Evolutionary conservation across 2,329 filamentous ascomycete species (phyloP), one percentile per base, ranked within the genome.

Genomic region (Alternaria burnsii): DNA sequence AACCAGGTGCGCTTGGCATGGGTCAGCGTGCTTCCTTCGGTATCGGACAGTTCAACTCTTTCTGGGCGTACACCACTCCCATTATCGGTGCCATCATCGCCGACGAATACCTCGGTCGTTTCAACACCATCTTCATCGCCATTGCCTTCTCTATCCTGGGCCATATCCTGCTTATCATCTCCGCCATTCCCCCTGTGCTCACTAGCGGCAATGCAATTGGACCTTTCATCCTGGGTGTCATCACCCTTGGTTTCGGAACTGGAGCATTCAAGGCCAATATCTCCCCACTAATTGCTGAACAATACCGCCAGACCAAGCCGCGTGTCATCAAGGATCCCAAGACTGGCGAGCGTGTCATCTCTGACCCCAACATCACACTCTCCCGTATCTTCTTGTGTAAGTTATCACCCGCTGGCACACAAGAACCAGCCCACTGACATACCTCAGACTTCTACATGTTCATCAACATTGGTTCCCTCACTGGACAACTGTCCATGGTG

Each of bases 401-500:
- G 46, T 52, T 18, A n/a, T 38, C 36, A 9, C 48, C 36, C 22
- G 10, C 12, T 52, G 24, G 3, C 5, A 28, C 40, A 16, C n/a
- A 14, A 0, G 4, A 10, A 30, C 11, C n/a, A 41, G 4, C 1
- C 3, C 7, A 52, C 50, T 52, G 41, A 52, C 36, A 9, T 20
- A 6, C 3, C 4, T 24, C 1, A 40, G 36, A 41, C 32, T 50
- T 50, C 20, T 50, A 50, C 46, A 50, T 50, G 46, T 32, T 86
- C 88, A 26, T 80, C 89, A 44, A 71, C 83, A 46, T 87, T 84
- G 44, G 88, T 89, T 76, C 84, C 90, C 58, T 82, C 81, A 71
- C 92, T 90, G 87, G 88, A 88, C 34, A 91, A 73, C 83, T 92
- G 48, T 81, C 83, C 68, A 92, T 91, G 87, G 88, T 90, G 14